phyloP scores from a whole-genome alignment of 2,329 filamentous ascomycete species.

The Lasiodiplodia citricola region DNA sequence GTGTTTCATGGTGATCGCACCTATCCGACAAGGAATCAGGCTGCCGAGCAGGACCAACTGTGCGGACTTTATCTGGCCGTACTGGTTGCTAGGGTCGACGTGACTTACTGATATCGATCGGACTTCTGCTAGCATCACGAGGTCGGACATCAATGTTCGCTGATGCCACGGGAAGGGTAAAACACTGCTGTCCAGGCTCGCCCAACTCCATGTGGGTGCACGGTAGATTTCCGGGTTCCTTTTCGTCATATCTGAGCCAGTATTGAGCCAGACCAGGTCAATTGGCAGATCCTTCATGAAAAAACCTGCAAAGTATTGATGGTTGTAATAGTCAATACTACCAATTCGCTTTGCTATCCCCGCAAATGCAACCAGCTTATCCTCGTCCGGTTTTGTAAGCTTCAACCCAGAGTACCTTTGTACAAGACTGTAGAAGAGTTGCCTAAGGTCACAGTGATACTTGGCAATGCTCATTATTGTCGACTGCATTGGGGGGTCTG shows the following conservation, averaged over 20 bases:
- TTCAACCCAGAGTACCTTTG: fast-evolving
- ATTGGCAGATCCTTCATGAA: background rate
- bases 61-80: background rate
- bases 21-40: background rate
- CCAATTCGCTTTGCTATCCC: background rate
- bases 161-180: fast-evolving
- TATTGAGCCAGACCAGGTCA: background rate
- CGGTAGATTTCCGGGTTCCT: background rate
- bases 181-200: background rate
- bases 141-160: background rate
- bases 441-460: background rate
- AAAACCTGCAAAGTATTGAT: background rate
- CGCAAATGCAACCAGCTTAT: background rate
- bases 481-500: background rate
- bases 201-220: background rate
- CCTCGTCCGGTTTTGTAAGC: background rate
- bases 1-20: background rate
- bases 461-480: fast-evolving
- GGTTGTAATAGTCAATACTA: background rate
- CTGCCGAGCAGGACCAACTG: background rate
- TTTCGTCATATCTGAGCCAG: fast-evolving
- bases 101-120: fast-evolving
- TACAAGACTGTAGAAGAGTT: fast-evolving
- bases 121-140: background rate
- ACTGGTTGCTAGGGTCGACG: background rate